Evolutionary conservation across 1,284 basidiomycete genomes (phyloP), one percentile per base, ranked within the genome.

Genomic region (Malassezia furfur): DNA sequence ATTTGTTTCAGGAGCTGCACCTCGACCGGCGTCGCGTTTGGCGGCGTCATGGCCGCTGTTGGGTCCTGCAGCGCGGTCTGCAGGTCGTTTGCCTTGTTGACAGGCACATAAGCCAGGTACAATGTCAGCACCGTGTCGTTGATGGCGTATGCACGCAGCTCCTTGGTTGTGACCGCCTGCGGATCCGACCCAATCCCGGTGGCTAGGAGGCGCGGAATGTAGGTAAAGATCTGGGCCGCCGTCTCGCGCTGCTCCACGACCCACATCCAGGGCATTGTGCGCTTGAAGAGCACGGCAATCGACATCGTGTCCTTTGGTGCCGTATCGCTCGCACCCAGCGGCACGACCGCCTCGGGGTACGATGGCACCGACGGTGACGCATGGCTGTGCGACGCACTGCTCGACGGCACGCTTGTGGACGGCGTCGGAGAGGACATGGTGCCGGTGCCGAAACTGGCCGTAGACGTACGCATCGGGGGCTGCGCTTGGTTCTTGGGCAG

Each of bases 181-280:
- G 43, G 25, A 11, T 12, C 25, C 5, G 11, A 10, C 14, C 19
- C 35, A 17, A 65, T 51, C 6, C 61, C 54, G 17, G 53, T 34
- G 28, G 63, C 58, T 7, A 74, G 54, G 9, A 74, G 52, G n/a
- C 39, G 50, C 6, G 71, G 71, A 65, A 74, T 66, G 35, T 67
- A 72, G 11, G 63, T 68, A 57, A 74, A 70, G 52, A 74, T 62
- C 54, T 74, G 71, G 6, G 70, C 68, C 14, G 68, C 67, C 9
- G 71, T 60, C 25, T 62, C 68, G 15, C 70, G 60, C 52, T 70
- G 67, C 25, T 47, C 51, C 15, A 63, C 63, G 28, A 74, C 53
- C 62, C 64, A 68, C n/a, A 48, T 51, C 71, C 71, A 74, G 17
- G 60, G 50, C 56, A 74, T 57, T 34, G 61, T 51, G 12, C 52